Conservation (phyloP, 164 flowering plant genomes). For the Nymphaea colorata region DNA sequence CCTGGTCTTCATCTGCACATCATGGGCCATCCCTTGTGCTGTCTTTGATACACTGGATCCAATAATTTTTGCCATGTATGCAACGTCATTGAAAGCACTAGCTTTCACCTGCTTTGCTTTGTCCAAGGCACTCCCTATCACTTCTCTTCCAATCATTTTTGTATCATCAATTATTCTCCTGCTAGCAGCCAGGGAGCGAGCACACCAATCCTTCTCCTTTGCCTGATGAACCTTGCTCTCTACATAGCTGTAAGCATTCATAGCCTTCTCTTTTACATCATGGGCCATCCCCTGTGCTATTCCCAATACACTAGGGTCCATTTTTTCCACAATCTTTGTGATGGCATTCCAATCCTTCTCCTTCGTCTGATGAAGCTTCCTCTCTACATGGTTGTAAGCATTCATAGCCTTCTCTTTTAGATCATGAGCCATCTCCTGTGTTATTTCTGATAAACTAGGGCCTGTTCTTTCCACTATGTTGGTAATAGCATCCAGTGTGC, state of each 20-base stretch:
- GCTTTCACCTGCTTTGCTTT: no score
- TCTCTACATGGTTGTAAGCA: conserved; percentile 5
- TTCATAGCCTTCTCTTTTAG: conserved; percentile 4
- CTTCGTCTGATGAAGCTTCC: no score
- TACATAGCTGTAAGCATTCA: conserved; percentile 1
- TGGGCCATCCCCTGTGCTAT: conserved; percentile 17
- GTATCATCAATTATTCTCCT: conserved; percentile 2
- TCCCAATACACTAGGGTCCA: conserved; percentile 18
- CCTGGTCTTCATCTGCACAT: not conserved
- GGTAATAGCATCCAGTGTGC: no score
- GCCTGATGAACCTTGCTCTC: not conserved
- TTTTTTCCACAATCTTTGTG: conserved; percentile 10
- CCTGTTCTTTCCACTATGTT: no score
- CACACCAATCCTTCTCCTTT: not conserved
- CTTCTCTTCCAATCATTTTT: not conserved
- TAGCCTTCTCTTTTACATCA: not conserved
- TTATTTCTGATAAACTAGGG: no score
- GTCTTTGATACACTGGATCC: no score
- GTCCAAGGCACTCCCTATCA: not conserved
- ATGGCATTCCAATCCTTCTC: not conserved
- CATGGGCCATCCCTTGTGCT: conserved; percentile 5
- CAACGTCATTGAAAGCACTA: no score
- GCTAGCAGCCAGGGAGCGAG: conserved; percentile 3
- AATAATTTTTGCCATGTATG: no score
- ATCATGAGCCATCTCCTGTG: conserved; percentile 6